Conservation (phyloP, 2,329 filamentous ascomycete species). For the Onygena corvina region DNA sequence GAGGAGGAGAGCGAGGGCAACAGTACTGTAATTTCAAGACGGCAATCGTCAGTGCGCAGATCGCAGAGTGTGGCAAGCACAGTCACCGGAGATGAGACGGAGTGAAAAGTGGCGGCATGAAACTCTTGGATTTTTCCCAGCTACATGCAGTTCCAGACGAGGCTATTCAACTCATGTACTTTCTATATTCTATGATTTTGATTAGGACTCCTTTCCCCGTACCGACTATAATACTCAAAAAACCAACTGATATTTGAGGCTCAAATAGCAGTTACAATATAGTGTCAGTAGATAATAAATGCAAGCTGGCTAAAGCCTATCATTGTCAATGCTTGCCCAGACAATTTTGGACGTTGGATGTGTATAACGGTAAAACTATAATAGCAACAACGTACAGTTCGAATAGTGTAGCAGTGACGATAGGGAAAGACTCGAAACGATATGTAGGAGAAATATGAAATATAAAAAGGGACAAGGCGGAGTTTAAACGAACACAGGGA, state of each 20-base stretch:
- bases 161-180: too few relatives aligned
- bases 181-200: neutral
- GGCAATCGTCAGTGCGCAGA: slow-evolving; percentile 3
- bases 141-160: too few relatives aligned
- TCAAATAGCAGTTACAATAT: too few relatives aligned
- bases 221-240: too few relatives aligned
- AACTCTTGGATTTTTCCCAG: too few relatives aligned
- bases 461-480: neutral
- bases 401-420: neutral
- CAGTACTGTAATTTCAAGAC: slow-evolving; percentile 13
- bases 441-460: neutral
- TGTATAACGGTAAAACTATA: neutral
- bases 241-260: too few relatives aligned
- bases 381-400: neutral
- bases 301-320: neutral
- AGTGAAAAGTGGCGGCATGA: slow-evolving; percentile 1
- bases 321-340: neutral
- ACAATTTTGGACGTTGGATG: neutral
- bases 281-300: neutral
- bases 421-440: neutral
- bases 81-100: slow-evolving; percentile 10
- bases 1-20: slow-evolving; percentile 15
- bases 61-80: slow-evolving; percentile 11
- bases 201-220: too few relatives aligned
- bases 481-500: neutral